Percentiles rank a stretch among this genome's conserved stretches.
These are phyloP conservation scores for Linnemannia elongata DNA, from an alignment of 192 early-diverging fungal genomes.

Conservation along the genomic window DNA sequence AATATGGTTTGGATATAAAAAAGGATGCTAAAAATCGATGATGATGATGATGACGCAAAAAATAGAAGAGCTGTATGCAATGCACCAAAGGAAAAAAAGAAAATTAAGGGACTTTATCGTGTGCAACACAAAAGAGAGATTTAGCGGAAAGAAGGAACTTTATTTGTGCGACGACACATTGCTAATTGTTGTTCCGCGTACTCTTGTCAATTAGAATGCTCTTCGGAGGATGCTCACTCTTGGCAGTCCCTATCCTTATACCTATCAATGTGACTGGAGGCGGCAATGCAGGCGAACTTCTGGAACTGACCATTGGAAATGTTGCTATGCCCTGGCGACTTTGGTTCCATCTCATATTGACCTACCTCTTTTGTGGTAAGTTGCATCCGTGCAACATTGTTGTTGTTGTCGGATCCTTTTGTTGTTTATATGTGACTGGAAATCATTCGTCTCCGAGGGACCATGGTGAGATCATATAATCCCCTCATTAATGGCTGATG, in stretches of 20 bases:
- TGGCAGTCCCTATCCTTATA: conserved; percentile 72
- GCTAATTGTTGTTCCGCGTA: neutral
- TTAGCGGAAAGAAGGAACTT: neutral
- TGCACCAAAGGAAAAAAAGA: neutral
- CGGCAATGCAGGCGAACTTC: conserved; percentile 61
- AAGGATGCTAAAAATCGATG: neutral
- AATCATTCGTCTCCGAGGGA: too few species aligned
- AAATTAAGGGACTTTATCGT: neutral
- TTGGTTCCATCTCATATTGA: conserved; percentile 79
- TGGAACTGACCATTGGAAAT: conserved; percentile 80
- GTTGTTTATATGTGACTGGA: conserved; percentile 28
- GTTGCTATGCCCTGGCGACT: conserved; percentile 64
- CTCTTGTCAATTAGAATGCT: conserved; percentile 58
- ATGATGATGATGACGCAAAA: neutral
- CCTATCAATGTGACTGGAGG: conserved; percentile 79
- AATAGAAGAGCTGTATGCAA: neutral
- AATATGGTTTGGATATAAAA: neutral
- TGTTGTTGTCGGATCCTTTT: neutral
- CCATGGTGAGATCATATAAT: too few species aligned
- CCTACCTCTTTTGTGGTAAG: conserved; percentile 68
- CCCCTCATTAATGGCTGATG: neutral
- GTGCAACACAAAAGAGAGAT: neutral
- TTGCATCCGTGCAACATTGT: neutral
- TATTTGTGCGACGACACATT: neutral
- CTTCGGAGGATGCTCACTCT: conserved; percentile 69